Evolutionary conservation across 108 stramenopile genomes (phyloP), one percentile per base, ranked within the genome.

Genomic region (Cylindrotheca closterium): DNA sequence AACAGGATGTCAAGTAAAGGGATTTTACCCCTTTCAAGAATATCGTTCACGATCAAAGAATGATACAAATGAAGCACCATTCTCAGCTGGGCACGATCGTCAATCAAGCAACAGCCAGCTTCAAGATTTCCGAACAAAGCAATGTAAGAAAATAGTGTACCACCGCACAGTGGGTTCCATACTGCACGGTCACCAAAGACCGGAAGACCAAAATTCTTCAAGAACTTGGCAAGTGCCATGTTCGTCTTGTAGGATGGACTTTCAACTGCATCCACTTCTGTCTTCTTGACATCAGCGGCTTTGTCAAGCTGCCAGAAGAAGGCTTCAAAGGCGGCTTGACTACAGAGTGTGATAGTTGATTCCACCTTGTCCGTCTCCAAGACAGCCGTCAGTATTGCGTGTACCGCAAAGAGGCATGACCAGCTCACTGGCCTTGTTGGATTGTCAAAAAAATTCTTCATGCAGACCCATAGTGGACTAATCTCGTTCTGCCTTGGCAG

Each of bases 111-210:
- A 37, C 57, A 60, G 0, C 77, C 80, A 12, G 8, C 50, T 63
- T 80, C 71, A 4, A 80, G 24, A 45, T 77, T 80, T 12, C 71
- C 71, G 66, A 77, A 65, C 34, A 54, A 68, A 51, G 34, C 12
- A 0, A 80, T 27, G 25, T 48, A 58, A 0, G 67, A 77, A 27
- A 80, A 27, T 8, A 48, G 69, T 27, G 72, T 77, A 18, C 79
- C 72, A 26, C 62, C 66, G 52, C 71, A 80, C 3, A 80, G 75
- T 10, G 79, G 75, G 59, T 80, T 80, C 79, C 79, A 80, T 12
- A 77, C 17, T 19, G 69, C 47, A 37, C n/a, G n/a, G n/a, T n/a
- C n/a, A n/a, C n/a, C n/a, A n/a, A n/a, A n/a, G n/a, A n/a, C 49
- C 12, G 31, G 15, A 1, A 72, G n/a, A n/a, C n/a, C n/a, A n/a